phyloP scores from a whole-genome alignment of 2,329 filamentous ascomycete genomes.

The Penicillium sp. region DNA sequence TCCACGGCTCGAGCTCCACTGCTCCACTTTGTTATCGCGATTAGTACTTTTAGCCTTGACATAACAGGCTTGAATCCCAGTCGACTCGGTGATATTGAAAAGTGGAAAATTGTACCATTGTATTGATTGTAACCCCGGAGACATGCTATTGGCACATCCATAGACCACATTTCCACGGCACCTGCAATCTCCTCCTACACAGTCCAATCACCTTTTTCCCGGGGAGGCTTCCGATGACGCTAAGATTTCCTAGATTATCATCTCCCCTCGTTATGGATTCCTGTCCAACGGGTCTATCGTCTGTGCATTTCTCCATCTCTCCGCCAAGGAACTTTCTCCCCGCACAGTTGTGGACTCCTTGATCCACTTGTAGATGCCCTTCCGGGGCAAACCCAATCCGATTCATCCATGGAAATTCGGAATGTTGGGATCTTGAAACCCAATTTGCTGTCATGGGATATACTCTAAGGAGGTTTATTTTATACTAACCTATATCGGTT shows the following conservation, averaged over 20 bases:
- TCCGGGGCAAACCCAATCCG: background rate
- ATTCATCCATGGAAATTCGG: background rate
- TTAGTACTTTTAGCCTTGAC: background rate
- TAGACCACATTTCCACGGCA: background rate
- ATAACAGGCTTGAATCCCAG: background rate
- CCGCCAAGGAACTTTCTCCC: background rate
- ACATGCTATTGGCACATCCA: background rate
- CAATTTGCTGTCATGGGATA: background rate
- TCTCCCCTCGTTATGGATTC: constrained; percentile 8
- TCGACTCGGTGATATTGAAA: background rate
- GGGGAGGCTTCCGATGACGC: constrained; percentile 8
- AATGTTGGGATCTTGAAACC: background rate
- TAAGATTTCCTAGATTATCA: constrained; percentile 10
- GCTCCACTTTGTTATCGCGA: background rate
- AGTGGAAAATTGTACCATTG: too few species aligned
- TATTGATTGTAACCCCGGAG: background rate
- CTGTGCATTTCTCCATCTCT: constrained; percentile 11
- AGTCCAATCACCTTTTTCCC: background rate
- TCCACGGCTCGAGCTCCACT: background rate
- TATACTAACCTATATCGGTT: background rate
- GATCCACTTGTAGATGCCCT: background rate
- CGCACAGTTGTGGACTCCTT: background rate
- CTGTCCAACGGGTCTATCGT: constrained; percentile 9
- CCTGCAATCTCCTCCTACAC: constrained; percentile 5
- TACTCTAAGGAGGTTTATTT: background rate